phyloP scores from a whole-genome alignment of 2,329 filamentous ascomycete species.

The Penicillium sp. region DNA sequence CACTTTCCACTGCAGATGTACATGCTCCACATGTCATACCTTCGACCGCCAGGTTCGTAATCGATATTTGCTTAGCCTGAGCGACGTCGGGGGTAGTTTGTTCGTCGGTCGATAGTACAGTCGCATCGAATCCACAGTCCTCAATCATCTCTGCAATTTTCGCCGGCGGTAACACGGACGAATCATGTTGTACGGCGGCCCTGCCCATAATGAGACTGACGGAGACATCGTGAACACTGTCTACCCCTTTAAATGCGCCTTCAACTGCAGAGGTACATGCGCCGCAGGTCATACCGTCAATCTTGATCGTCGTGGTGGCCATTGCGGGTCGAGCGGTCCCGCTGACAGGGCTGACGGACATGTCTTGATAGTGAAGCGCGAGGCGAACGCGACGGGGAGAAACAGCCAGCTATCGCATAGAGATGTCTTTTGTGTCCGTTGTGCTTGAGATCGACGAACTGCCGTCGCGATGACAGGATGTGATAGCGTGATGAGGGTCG shows the following conservation, averaged over 20 bases:
- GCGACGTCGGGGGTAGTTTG: slow-evolving; percentile 42
- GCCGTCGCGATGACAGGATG: slow-evolving; percentile 11
- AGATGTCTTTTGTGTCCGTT: neutral
- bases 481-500: slow-evolving; percentile 20
- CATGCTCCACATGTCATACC: slow-evolving; percentile 93
- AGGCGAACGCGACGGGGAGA: neutral
- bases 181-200: slow-evolving; percentile 90
- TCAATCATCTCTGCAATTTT: slow-evolving; percentile 83
- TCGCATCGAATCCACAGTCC: slow-evolving; percentile 87
- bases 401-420: slow-evolving; percentile 19
- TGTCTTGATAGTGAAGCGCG: slow-evolving; percentile 10
- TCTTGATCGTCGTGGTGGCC: slow-evolving; percentile 86
- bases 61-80: slow-evolving; percentile 46
- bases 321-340: slow-evolving; percentile 54
- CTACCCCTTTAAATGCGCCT: slow-evolving; percentile 78
- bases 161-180: slow-evolving; percentile 70
- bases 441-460: neutral
- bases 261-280: slow-evolving; percentile 96
- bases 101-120: slow-evolving; percentile 78
- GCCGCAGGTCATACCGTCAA: slow-evolving; percentile 86
- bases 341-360: slow-evolving; percentile 23
- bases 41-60: slow-evolving; percentile 75
- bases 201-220: slow-evolving; percentile 94
- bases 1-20: slow-evolving; percentile 80
- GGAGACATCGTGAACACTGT: slow-evolving; percentile 82